Base-by-base conservation (phyloP, 495 filamentous ascomycete species). In the Annulohypoxylon stygium region DNA sequence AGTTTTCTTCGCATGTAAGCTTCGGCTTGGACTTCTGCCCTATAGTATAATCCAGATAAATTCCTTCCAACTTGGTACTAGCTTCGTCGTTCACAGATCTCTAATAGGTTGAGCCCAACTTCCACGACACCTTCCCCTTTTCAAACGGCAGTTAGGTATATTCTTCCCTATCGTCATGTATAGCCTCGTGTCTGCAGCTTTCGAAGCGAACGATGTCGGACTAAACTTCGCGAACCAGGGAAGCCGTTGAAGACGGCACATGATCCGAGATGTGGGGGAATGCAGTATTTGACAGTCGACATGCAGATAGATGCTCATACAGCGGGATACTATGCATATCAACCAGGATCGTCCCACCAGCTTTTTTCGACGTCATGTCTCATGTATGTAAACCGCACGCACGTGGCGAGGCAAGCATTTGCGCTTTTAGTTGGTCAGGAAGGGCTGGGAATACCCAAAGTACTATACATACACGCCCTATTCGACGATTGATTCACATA, bases 381-480 rank as follows among this genome's bases (percentile, higher is more conserved):
- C 50, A 63, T 61, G 48, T 67, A 37, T 55, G 48, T 63, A 25
- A 36, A 57, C 36, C 57, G 48, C 37, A 61, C 58, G 55, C 67
- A 74, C 66, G 71, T 74, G 71, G 71, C 67, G 43, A 53, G 54
- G 67, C 71, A 74, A 57, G 71, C 65, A 74, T 65, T 48, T 65
- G 26, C 47, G 25, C 16, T 10, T 26, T 58, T 26, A 18, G 61
- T 57, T 57, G 39, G 71, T 12, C 5, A 51, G 41, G 12, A 57
- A 60, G 5, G 41, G 63, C 47, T 50, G 66, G 30, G 55, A 45
- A 64, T 67, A 67, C 41, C 34, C n/a, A 53, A 70, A 5, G 71
- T 63, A 66, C 67, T 55, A 60, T 65, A 69, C 43, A 61, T 57
- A 65, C 60, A 61, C 37, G 41, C 39, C 57, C 14, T 47, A 20